Evolutionary conservation across 164 flowering plant genomes (phyloP), one percentile per base, ranked within the genome.

Genomic region (Macadamia tetraphylla): DNA sequence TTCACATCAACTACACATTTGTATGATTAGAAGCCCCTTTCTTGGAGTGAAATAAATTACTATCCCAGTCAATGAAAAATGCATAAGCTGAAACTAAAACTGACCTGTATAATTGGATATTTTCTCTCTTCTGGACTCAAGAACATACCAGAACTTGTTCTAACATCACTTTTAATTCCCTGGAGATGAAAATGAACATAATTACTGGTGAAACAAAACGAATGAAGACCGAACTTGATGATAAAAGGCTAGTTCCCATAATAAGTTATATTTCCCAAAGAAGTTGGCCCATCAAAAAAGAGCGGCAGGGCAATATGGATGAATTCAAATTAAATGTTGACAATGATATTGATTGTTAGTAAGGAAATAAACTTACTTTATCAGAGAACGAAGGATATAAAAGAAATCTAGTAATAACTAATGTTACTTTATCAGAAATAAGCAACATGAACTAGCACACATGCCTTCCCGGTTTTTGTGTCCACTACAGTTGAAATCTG

Each of bases 101-200:
- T 14, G 61, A 90, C 97, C 95, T 86, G 79, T 74, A 91, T 71
- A 77, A 89, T 82, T 23, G 98, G 94, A 81, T 82, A 91, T 63
- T 81, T 85, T 74, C 81, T 85, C 84, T 94, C 92, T 56, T 66
- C 80, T 58, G 58, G 67, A 68, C 61, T 84, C 74, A 94, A 74
- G 81, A 94, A 94, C 98, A 94, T 94, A 30, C 98, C 98, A 75
- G 98, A 89, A 81, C 98, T 94, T 72, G 98, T 94, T 76, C 98
- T 85, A 30, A 94, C 96, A 68, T 83, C 67, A 78, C 98, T 94
- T 76, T 81, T 83, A 13, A 94, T 76, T 71, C 98, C 97, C 98
- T 94, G 82, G 62, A 67, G 61, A 13, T 59, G 1, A 35, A 13
- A 11, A 58, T 31, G 6, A 29, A 46, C 40, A 35, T 35, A 4